phyloP scores from a whole-genome alignment of 306 rosid species.

The Abrus precatorius region DNA sequence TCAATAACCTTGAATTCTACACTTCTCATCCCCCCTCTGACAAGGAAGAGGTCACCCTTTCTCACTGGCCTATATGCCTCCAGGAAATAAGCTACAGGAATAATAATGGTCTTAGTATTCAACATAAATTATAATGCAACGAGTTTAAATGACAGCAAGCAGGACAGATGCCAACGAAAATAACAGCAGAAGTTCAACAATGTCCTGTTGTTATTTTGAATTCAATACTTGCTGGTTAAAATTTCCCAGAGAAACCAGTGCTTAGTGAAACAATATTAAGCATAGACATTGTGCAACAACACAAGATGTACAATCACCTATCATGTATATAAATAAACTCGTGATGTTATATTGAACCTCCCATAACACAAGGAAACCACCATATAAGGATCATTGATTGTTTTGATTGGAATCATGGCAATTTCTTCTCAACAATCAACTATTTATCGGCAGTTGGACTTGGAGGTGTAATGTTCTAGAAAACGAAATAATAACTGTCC shows the following conservation, averaged over 20 bases:
- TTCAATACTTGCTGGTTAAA: background rate
- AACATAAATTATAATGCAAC: slow-evolving; percentile 13
- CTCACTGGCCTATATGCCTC: slow-evolving; percentile 96
- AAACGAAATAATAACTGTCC: background rate
- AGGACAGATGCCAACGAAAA: slow-evolving; percentile 2
- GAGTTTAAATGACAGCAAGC: background rate
- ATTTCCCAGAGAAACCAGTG: background rate
- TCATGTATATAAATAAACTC: background rate
- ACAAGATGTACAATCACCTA: background rate
- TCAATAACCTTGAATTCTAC: slow-evolving; percentile 98
- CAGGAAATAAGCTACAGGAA: slow-evolving; percentile 84
- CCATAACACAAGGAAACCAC: background rate
- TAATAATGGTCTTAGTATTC: slow-evolving; percentile 35
- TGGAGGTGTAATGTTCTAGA: slow-evolving; percentile 19
- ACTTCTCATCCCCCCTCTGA: slow-evolving; percentile 99
- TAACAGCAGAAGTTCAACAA: background rate
- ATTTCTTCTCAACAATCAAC: background rate
- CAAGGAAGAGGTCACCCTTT: slow-evolving; percentile 94
- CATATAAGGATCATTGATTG: background rate
- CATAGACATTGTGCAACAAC: background rate
- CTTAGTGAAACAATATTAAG: background rate
- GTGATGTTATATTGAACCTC: slow-evolving; percentile 4
- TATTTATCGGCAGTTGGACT: background rate
- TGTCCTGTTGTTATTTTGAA: background rate
- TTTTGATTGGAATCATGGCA: background rate